These are phyloP conservation scores for Hyphopichia fennica DNA, from an alignment of 1,139 yeast species.

Conservation along the genomic window DNA sequence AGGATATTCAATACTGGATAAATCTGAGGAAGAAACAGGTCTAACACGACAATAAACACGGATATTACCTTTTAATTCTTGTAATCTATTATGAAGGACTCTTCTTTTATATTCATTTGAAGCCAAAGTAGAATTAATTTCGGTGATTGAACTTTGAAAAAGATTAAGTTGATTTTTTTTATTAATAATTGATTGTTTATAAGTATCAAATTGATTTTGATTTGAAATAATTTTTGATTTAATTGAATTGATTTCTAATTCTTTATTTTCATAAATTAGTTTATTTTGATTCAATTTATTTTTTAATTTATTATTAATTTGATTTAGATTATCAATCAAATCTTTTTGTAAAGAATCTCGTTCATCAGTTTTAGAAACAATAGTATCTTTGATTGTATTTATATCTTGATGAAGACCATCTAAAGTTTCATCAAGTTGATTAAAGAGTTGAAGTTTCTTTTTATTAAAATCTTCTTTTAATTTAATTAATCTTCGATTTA, in stretches of 20 bases:
- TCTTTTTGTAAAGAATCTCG: constrained; percentile 2
- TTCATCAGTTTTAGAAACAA: constrained; percentile 6
- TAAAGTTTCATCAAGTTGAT: constrained; percentile 21
- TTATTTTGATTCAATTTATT: constrained; percentile 10
- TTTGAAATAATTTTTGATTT: constrained; percentile 9
- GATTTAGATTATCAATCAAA: constrained; percentile 5
- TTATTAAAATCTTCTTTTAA: constrained; percentile 27
- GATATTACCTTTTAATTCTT: constrained; percentile 88
- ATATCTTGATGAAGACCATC: constrained; percentile 15
- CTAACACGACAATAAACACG: constrained; percentile 87
- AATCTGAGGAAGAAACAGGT: constrained; percentile 39
- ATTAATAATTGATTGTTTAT: background rate
- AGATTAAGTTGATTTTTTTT: background rate
- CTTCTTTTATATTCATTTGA: constrained; percentile 44
- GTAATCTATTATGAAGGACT: constrained; percentile 70
- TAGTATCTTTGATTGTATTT: constrained; percentile 9
- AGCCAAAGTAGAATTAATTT: constrained; percentile 21
- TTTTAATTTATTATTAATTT: constrained; percentile 6
- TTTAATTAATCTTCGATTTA: constrained; percentile 23
- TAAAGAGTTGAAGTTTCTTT: constrained; percentile 17
- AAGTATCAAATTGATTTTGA: background rate
- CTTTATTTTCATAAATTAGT: constrained; percentile 14
- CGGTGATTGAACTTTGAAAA: constrained; percentile 5
- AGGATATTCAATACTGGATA: constrained; percentile 45
- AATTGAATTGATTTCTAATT: constrained; percentile 20